phyloP scores from a whole-genome alignment of 2,329 filamentous ascomycete species.

The Fusarium nygamai region DNA sequence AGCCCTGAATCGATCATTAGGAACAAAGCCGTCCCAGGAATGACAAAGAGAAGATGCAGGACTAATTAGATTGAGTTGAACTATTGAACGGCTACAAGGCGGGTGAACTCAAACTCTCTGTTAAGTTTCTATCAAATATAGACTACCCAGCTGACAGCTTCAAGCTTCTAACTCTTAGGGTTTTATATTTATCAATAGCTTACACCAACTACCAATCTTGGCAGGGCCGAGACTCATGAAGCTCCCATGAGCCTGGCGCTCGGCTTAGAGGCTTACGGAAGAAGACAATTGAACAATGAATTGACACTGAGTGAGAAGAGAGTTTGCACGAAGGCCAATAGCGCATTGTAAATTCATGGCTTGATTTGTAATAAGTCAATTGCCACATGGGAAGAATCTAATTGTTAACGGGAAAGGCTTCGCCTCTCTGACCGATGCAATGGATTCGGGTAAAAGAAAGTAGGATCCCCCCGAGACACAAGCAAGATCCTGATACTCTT shows the following conservation, averaged over 20 bases:
- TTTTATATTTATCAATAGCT: neutral
- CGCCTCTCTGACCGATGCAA: neutral
- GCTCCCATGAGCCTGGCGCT: neutral
- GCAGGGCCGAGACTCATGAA: neutral
- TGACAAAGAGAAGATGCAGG: neutral
- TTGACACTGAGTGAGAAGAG: constrained; percentile 1
- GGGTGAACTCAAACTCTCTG: constrained; percentile 4
- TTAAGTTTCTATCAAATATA: neutral
- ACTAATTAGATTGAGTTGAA: neutral
- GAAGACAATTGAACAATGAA: neutral
- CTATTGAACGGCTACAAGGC: neutral
- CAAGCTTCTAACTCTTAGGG: neutral
- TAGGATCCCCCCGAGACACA: neutral
- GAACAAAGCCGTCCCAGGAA: neutral
- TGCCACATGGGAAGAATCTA: constrained; percentile 20
- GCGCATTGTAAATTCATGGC: neutral
- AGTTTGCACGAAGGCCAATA: neutral
- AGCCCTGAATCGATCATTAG: fast-evolving
- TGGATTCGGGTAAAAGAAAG: neutral
- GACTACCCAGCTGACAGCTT: neutral
- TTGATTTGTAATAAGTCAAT: constrained; percentile 26
- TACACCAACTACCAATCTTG: neutral
- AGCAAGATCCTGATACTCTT: neutral
- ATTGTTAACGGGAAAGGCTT: neutral
- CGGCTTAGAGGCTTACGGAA: neutral